Evolutionary conservation across 305 asterid genomes (phyloP).

Genomic region (Coffea humblotiana): DNA sequence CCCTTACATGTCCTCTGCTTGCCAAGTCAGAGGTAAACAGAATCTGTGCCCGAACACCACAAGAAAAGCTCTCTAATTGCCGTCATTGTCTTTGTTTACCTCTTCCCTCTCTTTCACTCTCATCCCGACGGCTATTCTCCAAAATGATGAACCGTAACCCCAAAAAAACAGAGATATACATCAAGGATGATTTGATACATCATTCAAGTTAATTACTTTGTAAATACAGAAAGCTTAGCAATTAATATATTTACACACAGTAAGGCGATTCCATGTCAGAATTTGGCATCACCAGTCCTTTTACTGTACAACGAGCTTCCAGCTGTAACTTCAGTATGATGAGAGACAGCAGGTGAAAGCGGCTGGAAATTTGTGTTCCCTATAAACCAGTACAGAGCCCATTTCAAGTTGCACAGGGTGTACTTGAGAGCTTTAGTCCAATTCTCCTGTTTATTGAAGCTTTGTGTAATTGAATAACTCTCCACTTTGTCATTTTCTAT

Average conservation of each 20-base stretch:
- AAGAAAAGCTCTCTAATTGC: not conserved
- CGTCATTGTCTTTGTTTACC: not conserved
- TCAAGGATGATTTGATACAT: not conserved
- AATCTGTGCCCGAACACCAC: not conserved
- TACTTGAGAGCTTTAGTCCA: constrained; percentile 99
- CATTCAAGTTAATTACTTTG: not conserved
- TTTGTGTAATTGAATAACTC: constrained; percentile 82
- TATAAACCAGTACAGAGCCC: constrained; percentile 98
- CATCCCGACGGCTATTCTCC: not conserved
- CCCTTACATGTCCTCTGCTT: not conserved
- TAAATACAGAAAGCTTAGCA: not conserved
- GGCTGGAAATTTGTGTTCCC: constrained; percentile 98
- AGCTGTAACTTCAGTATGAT: constrained; percentile 57
- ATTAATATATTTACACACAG: constrained; percentile 16
- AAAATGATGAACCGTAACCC: not conserved
- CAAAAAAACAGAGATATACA: not conserved
- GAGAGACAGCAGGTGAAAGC: constrained; percentile 50
- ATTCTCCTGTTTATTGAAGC: constrained; percentile 91
- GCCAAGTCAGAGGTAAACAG: not conserved
- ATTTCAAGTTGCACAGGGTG: constrained; percentile 92
- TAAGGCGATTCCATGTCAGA: constrained; percentile 29
- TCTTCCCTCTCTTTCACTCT: not conserved
- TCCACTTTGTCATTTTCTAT: constrained; percentile 95
- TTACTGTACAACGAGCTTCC: constrained; percentile 52
- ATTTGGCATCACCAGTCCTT: constrained; percentile 45